A percentile compares a stretch with the other conserved stretches of the same genome.
Conservation (phyloP, 352 stramenopile genomes). For the Phytopythium boreale region DNA sequence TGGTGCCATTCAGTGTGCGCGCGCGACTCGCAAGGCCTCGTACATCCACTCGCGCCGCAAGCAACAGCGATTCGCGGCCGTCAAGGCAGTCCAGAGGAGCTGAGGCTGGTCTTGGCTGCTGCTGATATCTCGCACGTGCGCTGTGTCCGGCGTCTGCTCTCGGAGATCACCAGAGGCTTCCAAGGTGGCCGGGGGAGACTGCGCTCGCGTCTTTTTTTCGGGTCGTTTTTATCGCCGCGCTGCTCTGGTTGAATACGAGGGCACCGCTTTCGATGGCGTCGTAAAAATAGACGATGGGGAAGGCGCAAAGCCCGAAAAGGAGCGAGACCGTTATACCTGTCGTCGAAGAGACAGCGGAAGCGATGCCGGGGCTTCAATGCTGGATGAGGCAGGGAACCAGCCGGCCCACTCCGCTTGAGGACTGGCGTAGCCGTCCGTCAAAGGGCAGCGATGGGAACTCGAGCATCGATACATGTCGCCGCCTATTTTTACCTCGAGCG, state of each 20-base stretch:
- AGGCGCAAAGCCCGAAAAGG: background rate
- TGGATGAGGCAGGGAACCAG: too few relatives aligned
- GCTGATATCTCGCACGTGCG: background rate
- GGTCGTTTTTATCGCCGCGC: background rate
- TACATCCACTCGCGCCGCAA: background rate
- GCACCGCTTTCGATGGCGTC: background rate
- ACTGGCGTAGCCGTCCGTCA: too few relatives aligned
- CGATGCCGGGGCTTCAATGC: too few relatives aligned
- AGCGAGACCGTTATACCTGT: background rate
- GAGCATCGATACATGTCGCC: too few relatives aligned
- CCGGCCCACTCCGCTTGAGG: too few relatives aligned
- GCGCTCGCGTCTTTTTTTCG: background rate
- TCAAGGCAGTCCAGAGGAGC: background rate
- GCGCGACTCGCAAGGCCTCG: background rate
- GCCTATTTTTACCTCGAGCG: too few relatives aligned
- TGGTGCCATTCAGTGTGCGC: background rate
- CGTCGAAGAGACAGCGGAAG: too few relatives aligned
- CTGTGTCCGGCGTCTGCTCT: background rate
- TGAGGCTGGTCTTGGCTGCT: background rate
- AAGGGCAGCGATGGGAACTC: too few relatives aligned
- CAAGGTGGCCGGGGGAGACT: background rate
- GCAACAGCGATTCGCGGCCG: background rate
- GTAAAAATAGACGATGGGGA: background rate
- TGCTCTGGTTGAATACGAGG: background rate
- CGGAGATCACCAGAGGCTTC: background rate